Base-by-base conservation (phyloP, 805 yeast species). In the Wickerhamiella azymoides region DNA sequence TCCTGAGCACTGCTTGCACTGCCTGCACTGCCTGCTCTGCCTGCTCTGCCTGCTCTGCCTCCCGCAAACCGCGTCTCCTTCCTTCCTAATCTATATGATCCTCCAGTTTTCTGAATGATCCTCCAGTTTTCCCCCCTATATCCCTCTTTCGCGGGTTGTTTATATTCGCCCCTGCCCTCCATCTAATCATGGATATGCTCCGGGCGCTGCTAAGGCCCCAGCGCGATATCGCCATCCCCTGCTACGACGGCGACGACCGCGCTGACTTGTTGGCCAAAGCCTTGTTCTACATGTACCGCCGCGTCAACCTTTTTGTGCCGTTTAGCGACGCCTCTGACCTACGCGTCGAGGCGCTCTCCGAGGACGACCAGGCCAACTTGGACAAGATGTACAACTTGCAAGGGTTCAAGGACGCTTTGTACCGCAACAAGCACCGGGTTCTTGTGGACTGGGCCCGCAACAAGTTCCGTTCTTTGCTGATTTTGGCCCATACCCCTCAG, bases 361-460 rank as follows among this genome's bases (percentile, higher is more conserved):
- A 33, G 2, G 53, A 46, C 17, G 63, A 60, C 44, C 50, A 52
- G 40, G 57, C 51, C 17, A 76, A 74, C 52, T 62, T 80, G 46
- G 86, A 80, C 55, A 50, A 60, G 11, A 64, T 74, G 52, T 80
- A 79, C 56, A 77, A 77, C 57, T 59, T 67, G 37, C 44, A 50
- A 0, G 66, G 58, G 30, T 76, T 80, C 52, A 66, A 67, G 41
- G 50, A 55, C 9, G 51, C 61, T 7, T 49, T 80, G 37, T 46
- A 66, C n/a, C 43, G 39, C 26, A 84, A 80, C 58, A 79, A 78
- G 47, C 77, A 79, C 56, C 65, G 86, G 21, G 76, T 80, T 10
- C 63, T 79, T 47, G 69, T 77, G 16, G 88, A 80, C 56, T 80
- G 77, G 70, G 57, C 67, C 40, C 79, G 78, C 55, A 80, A 80